Evolutionary conservation across 257 asterid species (phyloP), one percentile per base, ranked within the genome.

Genomic region (Mitragyna speciosa): DNA sequence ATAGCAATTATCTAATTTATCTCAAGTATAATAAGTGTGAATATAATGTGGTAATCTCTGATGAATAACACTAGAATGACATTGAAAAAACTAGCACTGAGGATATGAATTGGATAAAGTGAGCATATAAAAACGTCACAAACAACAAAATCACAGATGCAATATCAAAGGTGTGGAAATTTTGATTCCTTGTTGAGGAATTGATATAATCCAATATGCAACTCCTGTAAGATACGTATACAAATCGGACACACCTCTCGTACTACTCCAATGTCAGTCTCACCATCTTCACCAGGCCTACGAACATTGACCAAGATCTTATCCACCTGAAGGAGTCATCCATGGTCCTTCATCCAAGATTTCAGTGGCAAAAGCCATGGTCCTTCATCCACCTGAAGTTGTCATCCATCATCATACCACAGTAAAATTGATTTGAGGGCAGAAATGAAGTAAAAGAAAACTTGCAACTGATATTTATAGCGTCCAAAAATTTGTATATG

Each of bases 301-400:
- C 87, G 98, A 26, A 95, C 86, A 79, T 80, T 92, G 84, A 95
- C 96, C 92, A 94, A 77, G 76, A 95, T 92, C 67, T 91, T 97
- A n/a, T n/a, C n/a, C n/a, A n/a, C n/a, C n/a, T n/a, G n/a, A n/a
- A n/a, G n/a, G n/a, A n/a, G n/a, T n/a, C n/a, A n/a, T n/a, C n/a
- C n/a, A n/a, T n/a, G n/a, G n/a, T n/a, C n/a, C n/a, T n/a, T n/a
- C n/a, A n/a, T n/a, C n/a, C n/a, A n/a, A n/a, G n/a, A n/a, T n/a
- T n/a, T n/a, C n/a, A n/a, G n/a, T 1, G 98, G 90, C 82, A 92
- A 84, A 74, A 93, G 80, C 97, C 97, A 92, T 33, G 93, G 97
- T 73, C 97, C 97, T 85, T 93, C 99, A 66, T 79, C 85, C 87
- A 79, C 97, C 99, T 93, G 89, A 82, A 82, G 83, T 67, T 36